Base-by-base conservation (phyloP, 164 flowering plant genomes). In the Chimonanthus salicifolius region DNA sequence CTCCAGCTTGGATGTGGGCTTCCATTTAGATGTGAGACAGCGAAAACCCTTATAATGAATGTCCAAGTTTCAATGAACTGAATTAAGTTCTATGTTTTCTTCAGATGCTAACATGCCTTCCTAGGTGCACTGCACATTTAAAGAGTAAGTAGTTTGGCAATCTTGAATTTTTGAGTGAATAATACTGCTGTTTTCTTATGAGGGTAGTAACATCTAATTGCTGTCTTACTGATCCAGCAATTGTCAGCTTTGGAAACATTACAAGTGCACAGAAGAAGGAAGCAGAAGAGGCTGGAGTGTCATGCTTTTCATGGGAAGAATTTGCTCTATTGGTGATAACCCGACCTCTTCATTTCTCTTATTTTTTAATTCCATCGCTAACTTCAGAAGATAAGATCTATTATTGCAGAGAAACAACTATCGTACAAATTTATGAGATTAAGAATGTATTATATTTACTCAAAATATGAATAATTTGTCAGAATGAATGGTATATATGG, bases 281-380 rank as follows among this genome's bases (percentile, higher is more conserved):
- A 85, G 92, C 93, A 64, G 91, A 91, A 67, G 84, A 85, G 76
- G 76, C 71, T 15, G 94, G 97, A 1, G 89, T 91, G 11, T 80
- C 88, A 75, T 89, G 92, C 84, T 94, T 84, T 82, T 84, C 97
- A 7, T 96, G 98, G 99, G 87, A 90, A 66, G 97, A 88, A 72
- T 90, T 92, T 71, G 47, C 74, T 70, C 82, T 77, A 58, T 10
- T 83, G 94, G 99, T 94, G 83, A 80, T 78, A 71, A 4, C 43
- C 70, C 68, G n/a, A n/a, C n/a, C n/a, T 74, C 54, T 16, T 15
- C 15, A 7, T 16, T 71, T 18, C 21, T 47, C 13, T 58, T 7
- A 18, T 47, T 10, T 45, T 62, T 5, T 43, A 45, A 15, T 66
- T 66, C 6, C 68, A 66, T 43, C 68, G 9, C 47, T 16, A 15